These are phyloP conservation scores for Leccinum uliginosum DNA, from an alignment of 768 basidiomycete species.

Conservation along the genomic window DNA sequence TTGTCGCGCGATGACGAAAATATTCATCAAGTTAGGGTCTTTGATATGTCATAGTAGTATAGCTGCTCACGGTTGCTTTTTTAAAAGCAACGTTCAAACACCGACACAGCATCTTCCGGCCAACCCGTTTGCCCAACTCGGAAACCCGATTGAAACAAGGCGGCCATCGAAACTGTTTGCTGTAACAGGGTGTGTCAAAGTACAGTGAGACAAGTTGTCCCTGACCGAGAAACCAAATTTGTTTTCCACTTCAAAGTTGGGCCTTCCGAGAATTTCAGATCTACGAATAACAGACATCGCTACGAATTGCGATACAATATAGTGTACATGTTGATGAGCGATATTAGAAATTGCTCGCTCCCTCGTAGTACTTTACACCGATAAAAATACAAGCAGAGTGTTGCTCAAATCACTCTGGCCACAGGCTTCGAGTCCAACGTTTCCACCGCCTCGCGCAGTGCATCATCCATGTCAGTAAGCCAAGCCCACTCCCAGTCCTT, in stretches of 20 bases:
- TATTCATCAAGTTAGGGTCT: background rate
- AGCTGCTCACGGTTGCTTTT: no score
- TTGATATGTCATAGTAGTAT: no score
- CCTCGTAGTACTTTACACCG: background rate
- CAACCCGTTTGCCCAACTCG: no score
- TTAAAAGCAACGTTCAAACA: background rate
- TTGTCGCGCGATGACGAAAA: background rate
- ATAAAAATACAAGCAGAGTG: background rate
- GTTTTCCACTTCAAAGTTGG: background rate
- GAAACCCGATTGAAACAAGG: no score
- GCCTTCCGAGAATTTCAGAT: background rate
- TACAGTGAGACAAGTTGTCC: no score
- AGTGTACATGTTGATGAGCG: background rate
- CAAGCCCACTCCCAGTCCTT: slow-evolving; percentile 57
- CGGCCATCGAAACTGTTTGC: no score
- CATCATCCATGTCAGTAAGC: slow-evolving; percentile 20
- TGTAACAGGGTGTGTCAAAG: no score
- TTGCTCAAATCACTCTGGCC: background rate
- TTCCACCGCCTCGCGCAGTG: slow-evolving; percentile 15
- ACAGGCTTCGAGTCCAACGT: slow-evolving; percentile 8
- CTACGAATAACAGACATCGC: background rate
- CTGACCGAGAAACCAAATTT: background rate
- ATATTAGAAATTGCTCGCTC: background rate
- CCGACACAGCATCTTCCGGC: background rate
- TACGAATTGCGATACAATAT: no score